Base-by-base conservation (phyloP, 805 yeast species). In the Yarrowia sp. region DNA sequence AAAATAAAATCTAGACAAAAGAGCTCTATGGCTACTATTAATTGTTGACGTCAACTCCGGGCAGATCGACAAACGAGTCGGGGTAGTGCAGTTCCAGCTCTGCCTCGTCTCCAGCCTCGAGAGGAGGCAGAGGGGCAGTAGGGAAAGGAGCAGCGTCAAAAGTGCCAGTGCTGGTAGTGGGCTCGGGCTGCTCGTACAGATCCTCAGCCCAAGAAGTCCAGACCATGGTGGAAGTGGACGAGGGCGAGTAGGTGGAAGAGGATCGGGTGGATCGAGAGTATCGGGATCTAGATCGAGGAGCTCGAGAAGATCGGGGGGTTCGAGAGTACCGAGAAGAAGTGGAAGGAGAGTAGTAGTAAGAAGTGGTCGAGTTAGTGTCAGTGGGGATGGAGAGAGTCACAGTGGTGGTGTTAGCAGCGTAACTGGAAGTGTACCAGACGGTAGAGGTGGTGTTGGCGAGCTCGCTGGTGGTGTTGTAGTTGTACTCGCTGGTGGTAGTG, bases 141-240 rank as follows among this genome's bases (percentile, higher is more conserved):
- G 58, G 17, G 58, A 51, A 51, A 14, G 58, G 58, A 38, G 58
- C 58, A 3, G 18, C 58, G 43, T 51, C 58, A 38, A 51, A 51
- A 41, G 11, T 15, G 50, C 10, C 28, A 15, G 53, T 32, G 53
- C 53, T 48, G 38, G 55, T 48, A 8, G 55, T 48, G 4, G 55
- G 41, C 41, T 48, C 55, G 10, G 55, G 55, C 32, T 35, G 41
- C 43, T 51, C 58, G 43, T 22, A 3, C 6, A 51, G 43, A 11
- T 36, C 38, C 43, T 51, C 58, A 13, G 32, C 55, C 41, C 32
- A 48, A 33, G 55, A 35, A 8, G 41, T 35, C 55, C 55, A 18
- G 41, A 18, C 18, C 41, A 31, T 18, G 18, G 41, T 10, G 31
- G 42, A 36, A 8, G 57, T 45, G 18, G 36, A 4, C 14, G 50